phyloP scores from a whole-genome alignment of 1,139 yeast genomes.

The Sugiyamaella xylanicola region DNA sequence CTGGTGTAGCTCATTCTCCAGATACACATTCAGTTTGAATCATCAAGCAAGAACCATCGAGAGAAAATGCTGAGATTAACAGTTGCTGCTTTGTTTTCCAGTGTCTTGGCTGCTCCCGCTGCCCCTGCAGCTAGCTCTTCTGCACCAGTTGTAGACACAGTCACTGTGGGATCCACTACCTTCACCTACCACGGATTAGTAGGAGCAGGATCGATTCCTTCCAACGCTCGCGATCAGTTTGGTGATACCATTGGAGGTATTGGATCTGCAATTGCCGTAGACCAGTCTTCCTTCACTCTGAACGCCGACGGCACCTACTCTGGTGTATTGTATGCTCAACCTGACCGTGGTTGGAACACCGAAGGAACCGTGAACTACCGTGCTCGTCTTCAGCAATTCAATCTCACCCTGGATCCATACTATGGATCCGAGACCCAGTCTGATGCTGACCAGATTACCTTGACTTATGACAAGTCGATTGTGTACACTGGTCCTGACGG shows the following conservation, averaged over 20 bases:
- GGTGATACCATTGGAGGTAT: slow-evolving; percentile 30
- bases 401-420: slow-evolving; percentile 25
- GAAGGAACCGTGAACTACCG: slow-evolving; percentile 25
- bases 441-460: slow-evolving; percentile 19
- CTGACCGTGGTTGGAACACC: slow-evolving; percentile 31
- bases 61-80: not conserved
- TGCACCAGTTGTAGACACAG: slow-evolving; percentile 1
- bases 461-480: slow-evolving; percentile 21
- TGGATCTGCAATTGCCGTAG: slow-evolving; percentile 29
- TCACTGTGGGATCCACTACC: slow-evolving; percentile 15
- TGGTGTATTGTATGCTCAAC: slow-evolving; percentile 26
- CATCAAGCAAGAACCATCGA: not conserved
- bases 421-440: slow-evolving; percentile 21
- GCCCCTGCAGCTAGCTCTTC: slow-evolving; percentile 1
- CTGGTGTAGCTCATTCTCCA: no score
- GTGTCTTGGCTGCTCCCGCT: slow-evolving; percentile 7
- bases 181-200: slow-evolving; percentile 27
- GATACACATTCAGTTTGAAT: no score
- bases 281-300: slow-evolving; percentile 22
- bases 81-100: not conserved
- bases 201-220: slow-evolving; percentile 27
- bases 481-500: slow-evolving; percentile 26
- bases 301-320: slow-evolving; percentile 23
- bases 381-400: slow-evolving; percentile 25
- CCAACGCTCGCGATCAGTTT: slow-evolving; percentile 22